Base-by-base conservation (phyloP, 441 rosid genomes). In the Adansonia gregorii region DNA sequence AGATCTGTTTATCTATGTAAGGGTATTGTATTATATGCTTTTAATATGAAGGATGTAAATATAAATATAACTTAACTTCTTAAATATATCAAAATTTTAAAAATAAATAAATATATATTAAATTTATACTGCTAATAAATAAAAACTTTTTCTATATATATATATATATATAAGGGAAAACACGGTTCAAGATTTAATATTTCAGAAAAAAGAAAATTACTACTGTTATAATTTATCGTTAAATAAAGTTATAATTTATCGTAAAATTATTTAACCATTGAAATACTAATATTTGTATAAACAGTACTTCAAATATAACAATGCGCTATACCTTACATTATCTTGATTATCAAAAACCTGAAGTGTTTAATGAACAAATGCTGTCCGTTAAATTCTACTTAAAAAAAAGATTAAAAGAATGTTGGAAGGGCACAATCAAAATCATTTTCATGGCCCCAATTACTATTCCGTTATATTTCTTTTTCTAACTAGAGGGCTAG, bases 391-490 rank as follows among this genome's bases (percentile, higher is more conserved):
- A 20, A 19, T 59, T 19, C 31, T 14, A 59, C 14, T 4, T 0
- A 24, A 24, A 2, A 24, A 63, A 63, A 27, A 12, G 17, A 31
- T 24, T 65, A 14, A 9, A 56, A 39, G 39, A 52, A 41, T 48
- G 45, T 41, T 59, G 22, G 2, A 24, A 48, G 48, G 61, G 22
- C 11, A 72, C 66, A 63, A 72, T 24, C 66, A 54, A 63, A 19
- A 59, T 15, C 45, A 1, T 59, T 58, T 78, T 67, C 60, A 56
- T 49, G 58, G 75, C 60, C 66, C 60, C 56, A 75, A 61, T 41
- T 0, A n/a, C 17, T 17, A 41, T 66, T 17, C 27, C 35, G 51
- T 66, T 41, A 46, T n/a, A 51, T 52, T 2, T 35, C 39, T 48
- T 27, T 31, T 27, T 39, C 49, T 72, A 41, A 39, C 54, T 10